Evolutionary conservation across 345 rosid genomes (phyloP).

Genomic region (Limnanthes douglasii): DNA sequence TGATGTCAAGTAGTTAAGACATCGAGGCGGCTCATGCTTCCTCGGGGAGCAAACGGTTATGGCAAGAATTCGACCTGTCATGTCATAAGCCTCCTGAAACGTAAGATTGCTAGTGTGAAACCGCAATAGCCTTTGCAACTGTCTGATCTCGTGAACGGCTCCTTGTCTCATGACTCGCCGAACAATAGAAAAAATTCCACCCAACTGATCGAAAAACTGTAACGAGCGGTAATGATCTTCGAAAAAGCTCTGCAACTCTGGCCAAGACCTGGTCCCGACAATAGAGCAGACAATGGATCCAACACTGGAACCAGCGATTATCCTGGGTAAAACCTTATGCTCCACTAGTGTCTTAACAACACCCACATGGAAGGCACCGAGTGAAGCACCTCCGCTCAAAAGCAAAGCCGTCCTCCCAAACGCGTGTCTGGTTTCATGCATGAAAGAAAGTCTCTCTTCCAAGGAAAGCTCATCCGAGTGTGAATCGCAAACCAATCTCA

Average conservation of each 20-base stretch:
- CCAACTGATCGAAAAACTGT: conserved; percentile 90
- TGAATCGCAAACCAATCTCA: conserved; percentile 81
- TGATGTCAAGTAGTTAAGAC: conserved; percentile 92
- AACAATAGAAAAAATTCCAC: conserved; percentile 73
- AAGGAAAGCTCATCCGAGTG: conserved; percentile 84
- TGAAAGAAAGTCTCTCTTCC: conserved; percentile 86
- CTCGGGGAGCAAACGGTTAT: conserved; percentile 97
- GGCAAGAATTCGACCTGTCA: conserved; percentile 88
- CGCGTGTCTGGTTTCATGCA: conserved; percentile 97
- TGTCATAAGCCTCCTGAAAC: conserved; percentile 95
- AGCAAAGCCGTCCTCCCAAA: conserved; percentile 98
- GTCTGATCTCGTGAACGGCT: conserved; percentile 84
- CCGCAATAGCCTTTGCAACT: conserved; percentile 83
- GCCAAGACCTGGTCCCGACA: conserved; percentile 93
- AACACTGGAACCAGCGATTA: conserved; percentile 96
- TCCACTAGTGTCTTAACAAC: conserved; percentile 84
- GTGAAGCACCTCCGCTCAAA: conserved; percentile 97
- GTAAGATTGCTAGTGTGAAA: conserved; percentile 87
- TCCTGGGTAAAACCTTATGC: conserved; percentile 83
- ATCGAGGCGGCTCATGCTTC: conserved; percentile 98
- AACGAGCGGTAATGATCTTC: conserved; percentile 69
- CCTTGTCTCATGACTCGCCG: conserved; percentile 81
- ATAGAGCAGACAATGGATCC: conserved; percentile 84
- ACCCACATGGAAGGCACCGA: conserved; percentile 88
- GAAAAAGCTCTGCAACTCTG: conserved; percentile 83